Conservation (phyloP, 2,329 filamentous ascomycete genomes). For the Pseudonectria foliicola region DNA sequence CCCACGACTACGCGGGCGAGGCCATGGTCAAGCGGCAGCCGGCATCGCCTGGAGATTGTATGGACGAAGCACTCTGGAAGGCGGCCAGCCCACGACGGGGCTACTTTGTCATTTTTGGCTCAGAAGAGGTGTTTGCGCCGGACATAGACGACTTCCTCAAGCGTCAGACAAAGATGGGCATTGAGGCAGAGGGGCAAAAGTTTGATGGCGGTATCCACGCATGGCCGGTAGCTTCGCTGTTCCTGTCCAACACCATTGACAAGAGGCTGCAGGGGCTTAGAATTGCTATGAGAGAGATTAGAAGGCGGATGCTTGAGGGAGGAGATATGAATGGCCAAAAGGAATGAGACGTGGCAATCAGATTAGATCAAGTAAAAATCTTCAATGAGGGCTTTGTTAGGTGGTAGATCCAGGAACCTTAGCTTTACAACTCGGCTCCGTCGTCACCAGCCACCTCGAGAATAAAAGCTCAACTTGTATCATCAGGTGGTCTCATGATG, state of each 20-base stretch:
- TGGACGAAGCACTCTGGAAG: constrained; percentile 58
- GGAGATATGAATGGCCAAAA: constrained; percentile 9
- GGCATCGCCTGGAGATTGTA: constrained; percentile 62
- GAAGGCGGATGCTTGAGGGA: constrained; percentile 21
- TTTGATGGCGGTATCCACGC: constrained; percentile 67
- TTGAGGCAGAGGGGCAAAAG: constrained; percentile 49
- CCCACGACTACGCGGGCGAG: constrained; percentile 55
- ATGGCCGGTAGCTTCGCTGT: constrained; percentile 69
- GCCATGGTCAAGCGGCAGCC: constrained; percentile 26
- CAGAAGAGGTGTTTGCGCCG: constrained; percentile 69
- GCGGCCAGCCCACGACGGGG: constrained; percentile 59
- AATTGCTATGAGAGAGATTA: constrained; percentile 32
- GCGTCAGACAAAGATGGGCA: constrained; percentile 45
- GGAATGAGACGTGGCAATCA: constrained; percentile 32
- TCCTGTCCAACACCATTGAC: constrained; percentile 42
- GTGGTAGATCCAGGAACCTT: constrained; percentile 36
- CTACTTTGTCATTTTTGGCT: constrained; percentile 64
- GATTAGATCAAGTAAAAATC: constrained; percentile 59
- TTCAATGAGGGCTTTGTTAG: constrained; percentile 23
- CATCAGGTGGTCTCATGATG: constrained; percentile 26
- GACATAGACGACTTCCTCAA: constrained; percentile 58
- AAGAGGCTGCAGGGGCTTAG: constrained; percentile 47
- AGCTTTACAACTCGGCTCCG: constrained; percentile 44
- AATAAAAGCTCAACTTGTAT: constrained; percentile 32
- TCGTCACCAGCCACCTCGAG: constrained; percentile 28